Percentiles rank a stretch among this genome's conserved stretches.
phyloP scores from a whole-genome alignment of 1,284 basidiomycete genomes.

The Afroboletus lepidellus region DNA sequence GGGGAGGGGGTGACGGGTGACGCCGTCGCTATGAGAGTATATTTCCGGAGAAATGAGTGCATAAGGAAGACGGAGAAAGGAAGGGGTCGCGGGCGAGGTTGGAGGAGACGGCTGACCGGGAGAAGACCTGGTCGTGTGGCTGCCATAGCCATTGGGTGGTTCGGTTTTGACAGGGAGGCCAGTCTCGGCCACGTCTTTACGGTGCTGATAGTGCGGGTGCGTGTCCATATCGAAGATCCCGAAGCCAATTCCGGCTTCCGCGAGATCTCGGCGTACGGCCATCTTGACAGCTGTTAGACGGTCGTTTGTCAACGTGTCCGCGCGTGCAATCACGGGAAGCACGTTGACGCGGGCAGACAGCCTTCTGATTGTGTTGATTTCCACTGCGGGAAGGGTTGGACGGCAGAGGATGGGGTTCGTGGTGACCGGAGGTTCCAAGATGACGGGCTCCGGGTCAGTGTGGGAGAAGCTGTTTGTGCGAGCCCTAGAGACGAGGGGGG shows the following conservation, averaged over 20 bases:
- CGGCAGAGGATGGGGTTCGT: slow-evolving; percentile 65
- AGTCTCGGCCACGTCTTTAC: slow-evolving; percentile 39
- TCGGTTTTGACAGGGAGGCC: slow-evolving; percentile 42
- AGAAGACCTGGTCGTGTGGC: slow-evolving; percentile 48
- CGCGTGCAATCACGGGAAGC: slow-evolving; percentile 90
- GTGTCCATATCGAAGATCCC: slow-evolving; percentile 76
- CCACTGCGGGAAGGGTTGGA: slow-evolving; percentile 67
- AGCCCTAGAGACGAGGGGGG: slow-evolving; percentile 59
- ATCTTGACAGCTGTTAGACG: slow-evolving; percentile 72
- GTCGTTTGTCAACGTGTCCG: slow-evolving; percentile 91
- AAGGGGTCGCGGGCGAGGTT: slow-evolving; percentile 55
- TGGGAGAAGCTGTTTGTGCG: slow-evolving; percentile 69
- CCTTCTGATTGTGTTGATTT: slow-evolving; percentile 88
- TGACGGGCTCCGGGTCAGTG: slow-evolving; percentile 66
- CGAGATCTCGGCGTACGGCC: slow-evolving; percentile 74
- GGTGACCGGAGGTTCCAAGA: slow-evolving; percentile 74
- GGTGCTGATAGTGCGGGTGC: slow-evolving; percentile 48
- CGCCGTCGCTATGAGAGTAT: slow-evolving; percentile 78
- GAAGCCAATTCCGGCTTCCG: slow-evolving; percentile 78
- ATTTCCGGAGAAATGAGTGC: slow-evolving; percentile 77
- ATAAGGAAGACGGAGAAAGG: slow-evolving; percentile 66
- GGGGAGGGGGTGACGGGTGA: slow-evolving; percentile 49
- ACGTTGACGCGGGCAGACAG: slow-evolving; percentile 92
- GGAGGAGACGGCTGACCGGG: slow-evolving; percentile 54
- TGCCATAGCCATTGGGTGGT: slow-evolving; percentile 47